Conservation (phyloP, 805 yeast genomes). For the Grigorovia yakushimaensis region DNA sequence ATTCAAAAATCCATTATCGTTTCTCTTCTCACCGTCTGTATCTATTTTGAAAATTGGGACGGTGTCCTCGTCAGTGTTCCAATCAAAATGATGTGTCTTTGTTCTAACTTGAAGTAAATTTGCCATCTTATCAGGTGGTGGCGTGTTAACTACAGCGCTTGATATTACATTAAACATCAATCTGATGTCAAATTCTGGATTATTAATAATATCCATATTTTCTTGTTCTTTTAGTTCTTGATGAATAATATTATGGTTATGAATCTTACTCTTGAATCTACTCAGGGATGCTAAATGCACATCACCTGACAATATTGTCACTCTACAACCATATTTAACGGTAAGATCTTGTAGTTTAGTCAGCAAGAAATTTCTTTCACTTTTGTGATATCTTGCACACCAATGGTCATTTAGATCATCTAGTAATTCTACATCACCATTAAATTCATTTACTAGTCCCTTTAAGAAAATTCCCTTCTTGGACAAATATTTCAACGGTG, state of each 20-base stretch:
- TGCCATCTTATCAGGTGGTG: conserved; percentile 88
- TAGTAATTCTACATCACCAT: conserved; percentile 80
- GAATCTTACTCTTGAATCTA: conserved; percentile 51
- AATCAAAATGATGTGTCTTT: conserved; percentile 56
- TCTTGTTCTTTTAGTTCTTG: conserved; percentile 28
- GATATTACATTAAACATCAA: conserved; percentile 75
- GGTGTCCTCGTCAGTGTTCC: conserved; percentile 65
- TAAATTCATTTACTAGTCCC: conserved; percentile 83
- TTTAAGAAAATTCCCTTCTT: conserved; percentile 51
- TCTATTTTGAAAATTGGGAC: conserved; percentile 61
- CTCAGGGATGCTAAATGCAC: conserved; percentile 87
- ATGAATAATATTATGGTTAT: conserved; percentile 33
- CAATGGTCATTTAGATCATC: conserved; percentile 96
- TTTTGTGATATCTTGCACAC: conserved; percentile 84
- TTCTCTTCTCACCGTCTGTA: conserved; percentile 43
- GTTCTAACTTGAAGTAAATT: conserved; percentile 57
- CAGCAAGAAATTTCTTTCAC: conserved; percentile 68
- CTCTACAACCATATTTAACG: conserved; percentile 50
- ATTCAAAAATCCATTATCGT: conserved; percentile 40
- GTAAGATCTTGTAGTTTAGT: conserved; percentile 57
- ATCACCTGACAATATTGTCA: conserved; percentile 86
- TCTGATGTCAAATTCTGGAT: conserved; percentile 63
- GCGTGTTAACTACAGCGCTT: conserved; percentile 85
- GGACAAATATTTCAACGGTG: conserved; percentile 55
- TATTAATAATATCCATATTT: conserved; percentile 32